A percentile compares a stretch with the other conserved stretches of the same genome.
Evolutionary conservation across 176 grass and related monocot species (phyloP).

Genomic region (Zoysia pacifica): DNA sequence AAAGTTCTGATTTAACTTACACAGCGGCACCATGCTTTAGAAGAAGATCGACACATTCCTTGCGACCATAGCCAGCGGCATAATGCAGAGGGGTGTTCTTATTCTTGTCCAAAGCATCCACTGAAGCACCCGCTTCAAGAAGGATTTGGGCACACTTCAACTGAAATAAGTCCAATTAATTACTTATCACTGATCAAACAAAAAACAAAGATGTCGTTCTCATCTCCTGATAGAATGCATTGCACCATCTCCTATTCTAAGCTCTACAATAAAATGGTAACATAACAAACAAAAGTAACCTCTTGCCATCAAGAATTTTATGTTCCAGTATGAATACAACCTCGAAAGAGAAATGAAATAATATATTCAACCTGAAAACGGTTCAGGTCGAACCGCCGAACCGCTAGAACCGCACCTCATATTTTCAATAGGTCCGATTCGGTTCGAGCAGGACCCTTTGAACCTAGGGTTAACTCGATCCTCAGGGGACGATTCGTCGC

Average conservation of each 20-base stretch:
- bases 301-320: background rate
- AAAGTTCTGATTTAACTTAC: constrained; percentile 52
- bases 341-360: background rate
- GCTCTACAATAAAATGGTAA: constrained; percentile 15
- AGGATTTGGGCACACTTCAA: constrained; percentile 73
- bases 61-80: constrained; percentile 80
- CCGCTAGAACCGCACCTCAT: too few relatives aligned
- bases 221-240: background rate
- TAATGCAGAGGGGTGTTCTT: constrained; percentile 93
- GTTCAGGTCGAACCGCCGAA: too few relatives aligned
- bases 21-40: constrained; percentile 83
- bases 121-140: constrained; percentile 67
- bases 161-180: constrained; percentile 40
- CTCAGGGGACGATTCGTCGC: too few relatives aligned
- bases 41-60: constrained; percentile 82
- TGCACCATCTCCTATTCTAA: background rate
- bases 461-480: too few relatives aligned
- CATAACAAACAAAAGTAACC: background rate
- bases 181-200: background rate
- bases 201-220: background rate
- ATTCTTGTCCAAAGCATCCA: constrained; percentile 86
- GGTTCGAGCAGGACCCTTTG: too few relatives aligned
- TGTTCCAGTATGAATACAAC: background rate
- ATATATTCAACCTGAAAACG: background rate
- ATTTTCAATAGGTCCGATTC: too few relatives aligned